These are phyloP conservation scores for Phascolomyces articulosus DNA, from an alignment of 371 early-diverging fungal genomes.

Conservation along the genomic window DNA sequence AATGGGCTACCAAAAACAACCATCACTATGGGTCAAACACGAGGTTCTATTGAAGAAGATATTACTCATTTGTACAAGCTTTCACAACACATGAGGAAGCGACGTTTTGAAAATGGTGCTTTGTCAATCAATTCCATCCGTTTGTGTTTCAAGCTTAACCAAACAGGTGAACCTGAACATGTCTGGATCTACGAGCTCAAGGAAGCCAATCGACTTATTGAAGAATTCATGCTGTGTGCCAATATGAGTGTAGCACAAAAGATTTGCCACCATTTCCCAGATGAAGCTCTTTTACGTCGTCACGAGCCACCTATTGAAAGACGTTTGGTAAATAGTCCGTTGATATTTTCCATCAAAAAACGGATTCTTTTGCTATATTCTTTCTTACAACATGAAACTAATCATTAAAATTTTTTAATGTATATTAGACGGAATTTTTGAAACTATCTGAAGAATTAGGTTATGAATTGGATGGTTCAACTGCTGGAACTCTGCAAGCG, in stretches of 20 bases:
- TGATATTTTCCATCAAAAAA: too few relatives aligned
- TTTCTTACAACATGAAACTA: too few relatives aligned
- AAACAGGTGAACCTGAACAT: slow-evolving; percentile 66
- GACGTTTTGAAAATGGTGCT: slow-evolving; percentile 89
- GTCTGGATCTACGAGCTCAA: slow-evolving; percentile 80
- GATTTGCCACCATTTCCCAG: slow-evolving; percentile 85
- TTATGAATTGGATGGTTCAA: slow-evolving; percentile 49
- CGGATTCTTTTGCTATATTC: too few relatives aligned
- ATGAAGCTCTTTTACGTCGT: slow-evolving; percentile 89
- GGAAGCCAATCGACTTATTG: slow-evolving; percentile 95
- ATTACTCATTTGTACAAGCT: slow-evolving; percentile 54
- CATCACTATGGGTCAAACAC: slow-evolving; percentile 12
- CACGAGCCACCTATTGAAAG: slow-evolving; percentile 80
- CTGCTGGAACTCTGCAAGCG: slow-evolving; percentile 65
- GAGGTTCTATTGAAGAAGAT: slow-evolving; percentile 2
- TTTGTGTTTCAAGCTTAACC: slow-evolving; percentile 81
- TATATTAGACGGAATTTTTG: slow-evolving; percentile 62
- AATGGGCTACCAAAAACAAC: slow-evolving; percentile 32
- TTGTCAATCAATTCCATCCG: slow-evolving; percentile 78
- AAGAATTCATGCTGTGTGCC: slow-evolving; percentile 99
- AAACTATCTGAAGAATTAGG: slow-evolving; percentile 57
- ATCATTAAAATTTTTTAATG: too few relatives aligned
- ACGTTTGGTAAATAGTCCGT: slow-evolving; percentile 54
- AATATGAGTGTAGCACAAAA: slow-evolving; percentile 97
- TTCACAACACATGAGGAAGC: slow-evolving; percentile 68